phyloP scores from a whole-genome alignment of 768 basidiomycete species.

The Lanmaoa pseudosensibilis region DNA sequence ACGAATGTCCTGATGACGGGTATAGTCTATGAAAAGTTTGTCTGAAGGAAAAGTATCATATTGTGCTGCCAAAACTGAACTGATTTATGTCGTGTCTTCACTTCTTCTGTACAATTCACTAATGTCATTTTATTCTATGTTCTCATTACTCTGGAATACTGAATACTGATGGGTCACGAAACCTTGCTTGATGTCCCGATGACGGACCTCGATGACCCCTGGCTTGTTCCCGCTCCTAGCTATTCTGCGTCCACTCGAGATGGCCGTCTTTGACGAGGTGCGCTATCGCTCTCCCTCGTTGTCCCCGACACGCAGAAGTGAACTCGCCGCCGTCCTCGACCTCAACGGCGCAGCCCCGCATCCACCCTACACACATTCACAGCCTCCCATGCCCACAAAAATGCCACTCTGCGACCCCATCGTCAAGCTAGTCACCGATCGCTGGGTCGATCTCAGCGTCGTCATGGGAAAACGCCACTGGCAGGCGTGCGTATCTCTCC shows the following conservation, averaged over 20 bases:
- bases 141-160: no score
- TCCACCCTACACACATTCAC: conserved; percentile 56
- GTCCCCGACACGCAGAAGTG: conserved; percentile 37
- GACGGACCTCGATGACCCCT: no score
- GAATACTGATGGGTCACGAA: no score
- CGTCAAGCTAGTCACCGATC: conserved; percentile 40
- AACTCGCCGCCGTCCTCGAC: conserved; percentile 50
- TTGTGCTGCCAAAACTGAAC: no score
- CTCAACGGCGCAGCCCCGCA: conserved; percentile 52
- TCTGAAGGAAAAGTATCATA: no score
- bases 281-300: conserved; percentile 54
- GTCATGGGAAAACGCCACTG: conserved; percentile 55
- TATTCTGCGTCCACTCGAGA: background rate
- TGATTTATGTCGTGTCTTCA: no score
- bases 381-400: conserved; percentile 48
- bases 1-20: no score
- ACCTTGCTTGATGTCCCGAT: no score
- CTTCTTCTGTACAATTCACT: no score
- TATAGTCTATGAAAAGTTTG: no score
- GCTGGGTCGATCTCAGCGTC: conserved; percentile 71
- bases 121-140: no score
- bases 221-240: no score
- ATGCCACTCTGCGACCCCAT: conserved; percentile 38
- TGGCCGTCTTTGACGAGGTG: conserved; percentile 43
- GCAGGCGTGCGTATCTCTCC: conserved; percentile 49